Conservation (phyloP, 495 filamentous ascomycete species). For the Rostrohypoxylon terebratum region DNA sequence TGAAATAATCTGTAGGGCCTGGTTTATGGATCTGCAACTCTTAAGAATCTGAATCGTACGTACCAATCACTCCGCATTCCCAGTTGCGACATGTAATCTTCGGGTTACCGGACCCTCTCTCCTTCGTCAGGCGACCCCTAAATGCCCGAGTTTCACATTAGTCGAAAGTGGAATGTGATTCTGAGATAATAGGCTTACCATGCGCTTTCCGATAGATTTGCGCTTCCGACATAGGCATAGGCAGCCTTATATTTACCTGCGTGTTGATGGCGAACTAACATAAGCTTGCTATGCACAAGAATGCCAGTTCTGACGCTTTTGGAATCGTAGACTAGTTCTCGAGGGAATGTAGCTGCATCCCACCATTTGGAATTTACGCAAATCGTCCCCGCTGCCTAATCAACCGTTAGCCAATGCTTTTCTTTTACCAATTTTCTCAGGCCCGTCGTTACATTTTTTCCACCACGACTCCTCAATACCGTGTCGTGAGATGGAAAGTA, state of each 20-base stretch:
- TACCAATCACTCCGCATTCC: constrained; percentile 87
- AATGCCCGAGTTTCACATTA: constrained; percentile 18
- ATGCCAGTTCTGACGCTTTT: constrained; percentile 72
- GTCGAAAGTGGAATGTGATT: constrained; percentile 16
- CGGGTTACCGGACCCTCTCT: constrained; percentile 68
- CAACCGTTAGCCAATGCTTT: constrained; percentile 2
- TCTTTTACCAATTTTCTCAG: not conserved
- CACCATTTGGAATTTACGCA: constrained; percentile 80
- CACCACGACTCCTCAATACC: constrained; percentile 71
- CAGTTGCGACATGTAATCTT: constrained; percentile 92
- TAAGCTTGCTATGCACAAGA: constrained; percentile 90
- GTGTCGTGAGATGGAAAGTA: constrained; percentile 88
- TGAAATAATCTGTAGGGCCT: not conserved
- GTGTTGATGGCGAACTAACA: constrained; percentile 69
- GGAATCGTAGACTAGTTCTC: constrained; percentile 77
- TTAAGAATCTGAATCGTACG: constrained; percentile 14
- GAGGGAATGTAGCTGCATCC: constrained; percentile 73
- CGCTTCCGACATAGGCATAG: constrained; percentile 92
- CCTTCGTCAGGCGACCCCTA: constrained; percentile 79
- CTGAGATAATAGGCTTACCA: constrained; percentile 67
- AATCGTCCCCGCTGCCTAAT: constrained; percentile 78
- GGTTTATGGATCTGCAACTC: not conserved
- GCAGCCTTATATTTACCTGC: constrained; percentile 43
- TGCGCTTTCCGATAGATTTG: constrained; percentile 91
- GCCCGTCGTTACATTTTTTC: constrained; percentile 55